Conservation (phyloP, 139 green algal species). For the Coelastrella sp. region DNA sequence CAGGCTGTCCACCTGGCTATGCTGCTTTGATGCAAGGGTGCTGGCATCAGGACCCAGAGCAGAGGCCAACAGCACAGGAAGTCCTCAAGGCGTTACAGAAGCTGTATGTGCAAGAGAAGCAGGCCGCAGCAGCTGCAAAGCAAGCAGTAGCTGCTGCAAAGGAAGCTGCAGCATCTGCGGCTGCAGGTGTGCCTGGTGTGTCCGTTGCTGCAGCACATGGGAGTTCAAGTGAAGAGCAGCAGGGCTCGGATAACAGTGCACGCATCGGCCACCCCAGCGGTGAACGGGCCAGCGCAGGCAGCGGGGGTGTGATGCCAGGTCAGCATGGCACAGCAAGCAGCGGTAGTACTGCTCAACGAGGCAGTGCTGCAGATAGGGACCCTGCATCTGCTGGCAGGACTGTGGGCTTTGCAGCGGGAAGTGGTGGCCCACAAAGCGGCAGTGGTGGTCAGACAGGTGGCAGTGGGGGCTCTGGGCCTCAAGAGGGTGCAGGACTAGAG, state of each 20-base stretch:
- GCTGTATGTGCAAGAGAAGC: conserved; percentile 41
- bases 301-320: background rate
- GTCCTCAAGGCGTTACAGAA: conserved; percentile 39
- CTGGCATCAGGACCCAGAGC: conserved; percentile 51
- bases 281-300: background rate
- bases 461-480: background rate
- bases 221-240: background rate
- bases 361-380: background rate
- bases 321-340: background rate
- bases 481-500: background rate
- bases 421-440: background rate
- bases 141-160: background rate
- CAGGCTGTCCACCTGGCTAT: conserved; percentile 48
- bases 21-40: conserved; percentile 54
- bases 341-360: background rate
- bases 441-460: conserved; percentile 1
- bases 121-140: background rate
- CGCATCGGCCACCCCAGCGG: too few species aligned
- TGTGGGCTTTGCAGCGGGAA: background rate
- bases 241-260: background rate
- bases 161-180: background rate
- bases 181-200: background rate
- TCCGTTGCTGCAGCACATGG: background rate
- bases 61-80: conserved; percentile 24
- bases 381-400: background rate